Percentiles rank a stretch among this genome's conserved stretches.
phyloP scores from a whole-genome alignment of 441 rosid species.

The Mallotus japonicus region DNA sequence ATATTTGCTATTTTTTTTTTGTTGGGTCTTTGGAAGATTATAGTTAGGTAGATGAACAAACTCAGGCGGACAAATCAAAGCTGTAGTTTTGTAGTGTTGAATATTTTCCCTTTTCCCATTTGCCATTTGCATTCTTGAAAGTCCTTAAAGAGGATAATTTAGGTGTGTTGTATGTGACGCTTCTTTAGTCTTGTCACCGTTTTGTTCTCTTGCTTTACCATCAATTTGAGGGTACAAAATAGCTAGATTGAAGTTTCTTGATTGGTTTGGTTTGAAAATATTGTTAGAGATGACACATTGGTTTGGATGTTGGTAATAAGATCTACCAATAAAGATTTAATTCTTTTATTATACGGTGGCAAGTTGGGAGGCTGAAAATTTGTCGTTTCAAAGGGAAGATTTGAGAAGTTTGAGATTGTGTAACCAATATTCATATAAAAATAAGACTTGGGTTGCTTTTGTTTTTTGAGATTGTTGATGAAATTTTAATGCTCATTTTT shows the following conservation, averaged over 20 bases:
- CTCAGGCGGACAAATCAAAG: constrained; percentile 47
- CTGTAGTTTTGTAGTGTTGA: not conserved
- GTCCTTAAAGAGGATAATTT: not conserved
- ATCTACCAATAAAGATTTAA: constrained; percentile 40
- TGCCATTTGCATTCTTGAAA: constrained; percentile 10
- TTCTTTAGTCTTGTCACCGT: not conserved
- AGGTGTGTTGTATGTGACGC: not conserved
- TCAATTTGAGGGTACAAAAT: constrained; percentile 6
- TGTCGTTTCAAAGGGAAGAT: constrained; percentile 5
- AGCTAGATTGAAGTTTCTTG: constrained; percentile 6
- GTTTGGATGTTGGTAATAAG: constrained; percentile 34
- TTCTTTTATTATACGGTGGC: constrained; percentile 29
- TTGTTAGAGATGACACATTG: constrained; percentile 24
- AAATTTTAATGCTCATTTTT: not conserved
- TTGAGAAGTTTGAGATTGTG: not conserved
- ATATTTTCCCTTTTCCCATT: constrained; percentile 13
- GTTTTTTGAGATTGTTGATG: constrained; percentile 4
- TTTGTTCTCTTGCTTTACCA: constrained; percentile 8
- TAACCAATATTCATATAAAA: constrained; percentile 16
- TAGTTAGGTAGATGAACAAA: constrained; percentile 61
- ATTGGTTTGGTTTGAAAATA: constrained; percentile 37
- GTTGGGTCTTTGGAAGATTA: constrained; percentile 17
- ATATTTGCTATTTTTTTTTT: not conserved
- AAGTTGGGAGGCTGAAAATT: constrained; percentile 20
- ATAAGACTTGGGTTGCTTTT: constrained; percentile 26